Base-by-base conservation (phyloP, 257 asterid species). In the Solanum piurae region DNA sequence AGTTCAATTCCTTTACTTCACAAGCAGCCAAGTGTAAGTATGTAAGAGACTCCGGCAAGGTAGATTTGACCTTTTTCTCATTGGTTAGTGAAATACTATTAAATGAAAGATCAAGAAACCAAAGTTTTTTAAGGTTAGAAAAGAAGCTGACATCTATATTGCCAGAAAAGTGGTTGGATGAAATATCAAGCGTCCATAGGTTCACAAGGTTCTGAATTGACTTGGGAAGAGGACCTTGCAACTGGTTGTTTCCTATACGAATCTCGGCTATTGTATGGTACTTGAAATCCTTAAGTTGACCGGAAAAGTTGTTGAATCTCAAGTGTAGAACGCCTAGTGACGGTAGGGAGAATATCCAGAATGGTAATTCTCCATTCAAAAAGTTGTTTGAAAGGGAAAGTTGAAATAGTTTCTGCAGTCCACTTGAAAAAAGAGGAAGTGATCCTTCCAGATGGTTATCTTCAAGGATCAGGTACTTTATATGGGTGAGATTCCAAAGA, bases 151-250 rank as follows among this genome's bases (percentile, higher is more conserved):
- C 31, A 37, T 74, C 83, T 37, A 74, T 18, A 37, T 21, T 37
- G 18, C 49, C 83, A 74, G 29, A 36, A 74, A 74, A 36, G 40
- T 37, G 23, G 20, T 74, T 74, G 40, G 7, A 36, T 37, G 52
- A 6, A 20, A 37, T 16, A 74, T 20, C 5, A 74, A 37, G 83
- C 40, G 0, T 0, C 3, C 40, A 40, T 74, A 89, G 44, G 25
- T 89, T 87, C 34, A 83, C 86, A 33, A 89, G 89, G 68, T 87
- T 84, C 23, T 72, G 74, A 40, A 89, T 38, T 64, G 92, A 90
- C 72, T 44, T 73, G 40, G 92, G 90, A 74, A 87, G 27, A n/a
- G 82, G 85, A 12, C 91, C 89, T 68, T 86, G 52, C 86, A 87
- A 4, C 60, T 77, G 83, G 36, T 89, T 89, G 5, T 9, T 49